A percentile compares a stretch with the other conserved stretches of the same genome.
Evolutionary conservation across 2,329 filamentous ascomycete genomes (phyloP).

Genomic region (Zasmidium cellare): DNA sequence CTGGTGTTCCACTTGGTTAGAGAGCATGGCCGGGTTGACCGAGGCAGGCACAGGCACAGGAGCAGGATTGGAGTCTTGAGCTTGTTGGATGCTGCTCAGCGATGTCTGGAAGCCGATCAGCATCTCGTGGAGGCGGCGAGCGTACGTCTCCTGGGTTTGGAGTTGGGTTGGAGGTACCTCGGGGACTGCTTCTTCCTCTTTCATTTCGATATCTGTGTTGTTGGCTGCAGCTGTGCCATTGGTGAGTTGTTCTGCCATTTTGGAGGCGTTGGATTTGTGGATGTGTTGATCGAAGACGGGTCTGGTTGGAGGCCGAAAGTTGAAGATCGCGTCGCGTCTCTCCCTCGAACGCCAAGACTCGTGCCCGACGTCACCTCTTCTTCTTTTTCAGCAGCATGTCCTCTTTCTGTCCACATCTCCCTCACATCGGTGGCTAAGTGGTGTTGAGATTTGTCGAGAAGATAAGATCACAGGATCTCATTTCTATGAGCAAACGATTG

Average conservation of each 20-base stretch:
- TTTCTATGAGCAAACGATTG: too few species aligned
- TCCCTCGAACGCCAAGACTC: too few species aligned
- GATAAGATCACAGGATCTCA: too few species aligned
- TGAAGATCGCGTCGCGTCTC: constrained; percentile 6
- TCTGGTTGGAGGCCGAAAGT: not conserved
- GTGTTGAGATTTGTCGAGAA: too few species aligned
- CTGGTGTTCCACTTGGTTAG: constrained; percentile 19
- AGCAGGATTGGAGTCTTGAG: constrained; percentile 23
- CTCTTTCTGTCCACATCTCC: too few species aligned
- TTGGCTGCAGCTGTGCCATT: constrained; percentile 26
- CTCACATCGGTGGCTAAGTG: too few species aligned
- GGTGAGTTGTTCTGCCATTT: constrained; percentile 29
- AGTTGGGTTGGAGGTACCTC: constrained; percentile 21
- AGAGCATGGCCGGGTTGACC: constrained; percentile 11
- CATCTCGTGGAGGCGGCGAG: constrained; percentile 3
- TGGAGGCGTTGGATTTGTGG: constrained; percentile 8
- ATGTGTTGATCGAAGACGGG: not conserved
- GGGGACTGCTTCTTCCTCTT: constrained; percentile 32
- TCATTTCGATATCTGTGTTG: constrained; percentile 36
- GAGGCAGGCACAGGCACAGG: constrained; percentile 25
- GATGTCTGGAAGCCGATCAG: constrained; percentile 14
- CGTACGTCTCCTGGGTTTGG: not conserved
- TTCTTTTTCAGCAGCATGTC: too few species aligned
- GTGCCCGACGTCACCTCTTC: too few species aligned
- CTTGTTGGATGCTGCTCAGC: constrained; percentile 21